Percentiles rank a stretch among this genome's conserved stretches.
These are phyloP conservation scores for Populus ilicifolia DNA, from an alignment of 345 rosid species.

Conservation along the genomic window DNA sequence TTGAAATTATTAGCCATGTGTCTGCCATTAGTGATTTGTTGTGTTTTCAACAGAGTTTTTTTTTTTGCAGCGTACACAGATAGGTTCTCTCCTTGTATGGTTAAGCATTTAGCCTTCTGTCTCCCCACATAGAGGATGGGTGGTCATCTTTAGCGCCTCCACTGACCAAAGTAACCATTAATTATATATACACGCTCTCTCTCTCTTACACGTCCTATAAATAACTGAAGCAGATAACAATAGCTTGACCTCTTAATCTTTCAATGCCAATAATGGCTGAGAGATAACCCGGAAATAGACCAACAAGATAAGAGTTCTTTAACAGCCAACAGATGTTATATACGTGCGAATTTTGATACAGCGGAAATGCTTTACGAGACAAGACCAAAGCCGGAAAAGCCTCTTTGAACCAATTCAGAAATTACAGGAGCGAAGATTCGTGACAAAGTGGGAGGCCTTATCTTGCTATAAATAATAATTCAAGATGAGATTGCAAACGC, in stretches of 20 bases:
- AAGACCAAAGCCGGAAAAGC: not conserved
- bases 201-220: not conserved
- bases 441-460: constrained; percentile 17
- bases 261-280: not conserved
- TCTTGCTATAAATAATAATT: constrained; percentile 20
- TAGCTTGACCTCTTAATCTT: not conserved
- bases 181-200: too few species aligned
- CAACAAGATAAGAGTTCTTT: not conserved
- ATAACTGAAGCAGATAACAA: not conserved
- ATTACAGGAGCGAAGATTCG: constrained; percentile 20
- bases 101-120: not conserved
- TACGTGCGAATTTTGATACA: not conserved
- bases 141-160: not conserved
- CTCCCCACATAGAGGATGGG: not conserved
- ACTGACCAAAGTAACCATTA: not conserved
- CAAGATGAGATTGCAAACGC: constrained; percentile 5
- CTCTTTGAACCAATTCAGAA: constrained; percentile 9
- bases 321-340: not conserved
- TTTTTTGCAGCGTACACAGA: not conserved
- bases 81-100: not conserved
- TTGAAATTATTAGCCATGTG: constrained; percentile 1
- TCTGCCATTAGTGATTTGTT: constrained; percentile 20
- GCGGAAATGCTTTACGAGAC: constrained; percentile 17
- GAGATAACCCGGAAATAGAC: not conserved
- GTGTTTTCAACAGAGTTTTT: not conserved